These are phyloP conservation scores for Hypoxylon subgilvum DNA, from an alignment of 495 filamentous ascomycete species.

Conservation along the genomic window DNA sequence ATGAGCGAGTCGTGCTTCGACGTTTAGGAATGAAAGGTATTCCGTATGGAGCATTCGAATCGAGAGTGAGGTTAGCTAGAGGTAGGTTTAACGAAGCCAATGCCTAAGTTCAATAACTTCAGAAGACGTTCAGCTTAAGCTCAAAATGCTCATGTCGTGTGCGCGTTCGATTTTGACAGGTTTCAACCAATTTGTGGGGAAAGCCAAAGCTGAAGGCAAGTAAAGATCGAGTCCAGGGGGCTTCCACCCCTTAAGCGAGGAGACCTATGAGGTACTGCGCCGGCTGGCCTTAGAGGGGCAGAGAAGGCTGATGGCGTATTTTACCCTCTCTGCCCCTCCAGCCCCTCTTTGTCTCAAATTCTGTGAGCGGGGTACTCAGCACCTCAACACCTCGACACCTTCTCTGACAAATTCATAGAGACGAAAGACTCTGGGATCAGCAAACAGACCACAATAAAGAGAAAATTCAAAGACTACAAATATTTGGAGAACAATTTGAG, in stretches of 20 bases:
- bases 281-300: too few relatives aligned
- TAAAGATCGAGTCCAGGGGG: constrained; percentile 5
- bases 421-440: not conserved
- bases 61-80: not conserved
- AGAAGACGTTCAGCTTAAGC: constrained; percentile 22
- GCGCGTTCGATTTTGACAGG: constrained; percentile 42
- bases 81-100: constrained; percentile 11
- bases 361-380: constrained; percentile 14
- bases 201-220: constrained; percentile 14
- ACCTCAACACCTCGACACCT: not conserved
- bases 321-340: not conserved
- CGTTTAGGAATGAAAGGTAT: not conserved
- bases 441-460: not conserved
- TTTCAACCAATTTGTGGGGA: constrained; percentile 44
- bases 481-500: too few relatives aligned
- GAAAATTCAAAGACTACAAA: constrained; percentile 1
- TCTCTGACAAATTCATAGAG: not conserved
- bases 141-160: constrained; percentile 35
- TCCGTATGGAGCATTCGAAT: constrained; percentile 14
- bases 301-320: not conserved
- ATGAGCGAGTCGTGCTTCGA: not conserved
- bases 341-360: constrained; percentile 19
- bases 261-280: not conserved
- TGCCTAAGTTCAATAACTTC: not conserved
- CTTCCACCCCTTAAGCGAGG: constrained; percentile 17